Conservation (phyloP, 2,329 filamentous ascomycete species). For the Penicillium sp. region DNA sequence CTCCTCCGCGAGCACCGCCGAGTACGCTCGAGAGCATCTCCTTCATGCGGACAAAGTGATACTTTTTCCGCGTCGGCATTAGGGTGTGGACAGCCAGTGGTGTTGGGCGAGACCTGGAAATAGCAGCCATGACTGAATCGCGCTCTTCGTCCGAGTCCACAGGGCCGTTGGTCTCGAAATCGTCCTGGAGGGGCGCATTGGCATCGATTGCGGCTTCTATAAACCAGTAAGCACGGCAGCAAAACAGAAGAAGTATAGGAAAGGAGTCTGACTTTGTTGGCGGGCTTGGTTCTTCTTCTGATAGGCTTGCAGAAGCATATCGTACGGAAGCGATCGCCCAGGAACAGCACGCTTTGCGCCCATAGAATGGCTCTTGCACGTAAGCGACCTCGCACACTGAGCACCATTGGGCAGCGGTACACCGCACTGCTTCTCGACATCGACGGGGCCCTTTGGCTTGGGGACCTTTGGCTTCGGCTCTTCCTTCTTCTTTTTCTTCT, state of each 20-base stretch:
- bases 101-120: conserved; percentile 70
- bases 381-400: conserved; percentile 81
- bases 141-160: conserved; percentile 96
- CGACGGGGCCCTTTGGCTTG: conserved; percentile 87
- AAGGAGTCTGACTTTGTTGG: conserved; percentile 71
- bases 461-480: conserved; percentile 78
- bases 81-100: conserved; percentile 66
- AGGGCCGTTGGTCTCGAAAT: conserved; percentile 73
- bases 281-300: conserved; percentile 99
- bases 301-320: conserved; percentile 82
- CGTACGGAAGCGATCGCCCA: conserved; percentile 81
- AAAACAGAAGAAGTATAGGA: not conserved
- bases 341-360: conserved; percentile 85
- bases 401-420: conserved; percentile 80
- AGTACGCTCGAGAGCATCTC: conserved; percentile 60
- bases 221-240: conserved; percentile 18
- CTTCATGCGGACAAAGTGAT: conserved; percentile 60
- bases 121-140: conserved; percentile 76
- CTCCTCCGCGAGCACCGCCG: conserved; percentile 45
- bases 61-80: conserved; percentile 50
- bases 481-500: conserved; percentile 93
- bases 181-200: conserved; percentile 83
- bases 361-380: conserved; percentile 95
- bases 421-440: conserved; percentile 91
- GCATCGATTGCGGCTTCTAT: conserved; percentile 90